These are phyloP conservation scores for Kurtzmaniella quercitrusa DNA, from an alignment of 1,139 yeast genomes.

Conservation along the genomic window DNA sequence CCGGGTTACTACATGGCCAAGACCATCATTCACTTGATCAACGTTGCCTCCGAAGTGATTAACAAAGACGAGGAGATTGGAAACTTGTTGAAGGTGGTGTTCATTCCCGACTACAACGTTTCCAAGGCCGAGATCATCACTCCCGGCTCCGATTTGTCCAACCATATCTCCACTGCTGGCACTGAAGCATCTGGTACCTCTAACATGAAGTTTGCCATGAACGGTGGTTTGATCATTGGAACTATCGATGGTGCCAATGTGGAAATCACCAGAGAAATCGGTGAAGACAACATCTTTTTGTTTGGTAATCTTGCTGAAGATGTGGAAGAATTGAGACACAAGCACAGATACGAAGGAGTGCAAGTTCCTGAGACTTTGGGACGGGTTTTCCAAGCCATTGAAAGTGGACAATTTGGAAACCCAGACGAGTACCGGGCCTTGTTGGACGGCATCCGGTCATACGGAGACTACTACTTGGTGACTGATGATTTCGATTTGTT, in stretches of 20 bases:
- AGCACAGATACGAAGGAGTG: slow-evolving; percentile 59
- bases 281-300: slow-evolving; percentile 87
- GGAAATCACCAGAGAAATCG: slow-evolving; percentile 89
- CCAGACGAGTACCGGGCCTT: slow-evolving; percentile 63
- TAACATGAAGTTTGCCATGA: slow-evolving; percentile 91
- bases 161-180: slow-evolving; percentile 97
- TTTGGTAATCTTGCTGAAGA: slow-evolving; percentile 89
- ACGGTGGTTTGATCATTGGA: slow-evolving; percentile 92
- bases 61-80: slow-evolving; percentile 74
- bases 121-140: slow-evolving; percentile 88
- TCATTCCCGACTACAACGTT: slow-evolving; percentile 88
- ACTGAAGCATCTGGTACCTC: slow-evolving; percentile 97
- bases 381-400: slow-evolving; percentile 65
- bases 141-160: slow-evolving; percentile 88
- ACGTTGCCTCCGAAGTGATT: slow-evolving; percentile 74
- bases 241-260: slow-evolving; percentile 97
- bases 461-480: slow-evolving; percentile 85
- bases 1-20: slow-evolving; percentile 97
- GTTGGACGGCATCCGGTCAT: slow-evolving; percentile 62
- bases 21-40: slow-evolving; percentile 79
- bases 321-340: slow-evolving; percentile 79
- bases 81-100: slow-evolving; percentile 77
- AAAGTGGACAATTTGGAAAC: slow-evolving; percentile 68
- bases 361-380: slow-evolving; percentile 53
- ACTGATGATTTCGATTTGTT: slow-evolving; percentile 86